Conservation (phyloP, 225 moss, liverwort and hornwort genomes). For the Physcomitrellopsis africana region DNA sequence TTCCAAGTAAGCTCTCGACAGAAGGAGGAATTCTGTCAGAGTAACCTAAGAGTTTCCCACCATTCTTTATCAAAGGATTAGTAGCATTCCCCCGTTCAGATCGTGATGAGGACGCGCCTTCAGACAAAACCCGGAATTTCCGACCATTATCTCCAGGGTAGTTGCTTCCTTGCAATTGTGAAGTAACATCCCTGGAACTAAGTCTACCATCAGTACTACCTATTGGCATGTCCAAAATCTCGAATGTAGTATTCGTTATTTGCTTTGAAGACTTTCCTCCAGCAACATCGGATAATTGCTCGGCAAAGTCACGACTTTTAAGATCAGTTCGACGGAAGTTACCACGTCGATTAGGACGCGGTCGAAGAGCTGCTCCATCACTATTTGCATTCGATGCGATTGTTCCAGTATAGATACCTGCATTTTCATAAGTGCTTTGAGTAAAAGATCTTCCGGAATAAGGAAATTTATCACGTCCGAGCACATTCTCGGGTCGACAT, state of each 20-base stretch:
- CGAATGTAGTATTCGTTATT: constrained; percentile 38
- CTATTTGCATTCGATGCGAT: constrained; percentile 48
- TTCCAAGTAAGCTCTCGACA: constrained; percentile 78
- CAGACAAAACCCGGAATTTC: constrained; percentile 48
- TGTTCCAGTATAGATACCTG: constrained; percentile 40
- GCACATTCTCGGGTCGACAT: constrained; percentile 47
- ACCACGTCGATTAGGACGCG: constrained; percentile 73
- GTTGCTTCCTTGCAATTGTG: constrained; percentile 61
- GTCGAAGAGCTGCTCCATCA: constrained; percentile 61
- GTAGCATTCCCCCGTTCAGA: constrained; percentile 52
- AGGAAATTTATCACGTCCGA: constrained; percentile 64
- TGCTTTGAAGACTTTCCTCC: constrained; percentile 42
- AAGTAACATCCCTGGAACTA: constrained; percentile 55
- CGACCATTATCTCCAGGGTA: constrained; percentile 56
- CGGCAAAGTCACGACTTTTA: constrained; percentile 65
- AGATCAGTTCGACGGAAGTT: constrained; percentile 77
- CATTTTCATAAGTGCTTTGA: constrained; percentile 52
- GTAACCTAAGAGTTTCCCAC: constrained; percentile 46
- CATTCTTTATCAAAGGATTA: constrained; percentile 51
- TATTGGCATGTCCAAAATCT: constrained; percentile 23
- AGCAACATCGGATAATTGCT: constrained; percentile 42
- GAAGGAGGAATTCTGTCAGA: constrained; percentile 38
- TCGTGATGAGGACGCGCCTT: constrained; percentile 47
- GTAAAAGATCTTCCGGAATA: constrained; percentile 51
- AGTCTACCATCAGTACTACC: constrained; percentile 48